These are phyloP conservation scores for Mortierella sp. DNA, from an alignment of 371 early-diverging fungal genomes.

Conservation along the genomic window DNA sequence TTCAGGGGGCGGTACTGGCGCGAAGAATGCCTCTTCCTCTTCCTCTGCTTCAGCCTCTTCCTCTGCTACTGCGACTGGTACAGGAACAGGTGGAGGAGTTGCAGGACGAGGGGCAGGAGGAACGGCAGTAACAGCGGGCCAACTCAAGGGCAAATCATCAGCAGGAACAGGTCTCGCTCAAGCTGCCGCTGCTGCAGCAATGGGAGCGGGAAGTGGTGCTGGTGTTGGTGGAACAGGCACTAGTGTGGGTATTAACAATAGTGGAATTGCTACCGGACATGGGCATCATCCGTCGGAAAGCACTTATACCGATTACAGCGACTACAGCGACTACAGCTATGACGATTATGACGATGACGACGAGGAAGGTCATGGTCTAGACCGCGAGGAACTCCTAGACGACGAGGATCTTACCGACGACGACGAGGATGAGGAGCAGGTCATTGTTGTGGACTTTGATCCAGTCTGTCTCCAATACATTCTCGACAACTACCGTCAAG, in stretches of 20 bases:
- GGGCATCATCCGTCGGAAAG: constrained; percentile 39
- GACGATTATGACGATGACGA: constrained; percentile 66
- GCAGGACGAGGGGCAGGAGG: constrained; percentile 55
- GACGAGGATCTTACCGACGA: constrained; percentile 50
- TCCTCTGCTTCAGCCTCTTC: constrained; percentile 1
- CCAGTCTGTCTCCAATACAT: constrained; percentile 76
- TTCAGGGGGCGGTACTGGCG: not conserved
- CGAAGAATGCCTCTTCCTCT: not conserved
- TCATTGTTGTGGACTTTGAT: constrained; percentile 75
- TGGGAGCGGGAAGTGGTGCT: not conserved
- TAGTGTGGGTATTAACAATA: not conserved
- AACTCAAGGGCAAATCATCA: constrained; percentile 11
- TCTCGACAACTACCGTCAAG: constrained; percentile 65
- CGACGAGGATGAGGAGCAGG: constrained; percentile 58
- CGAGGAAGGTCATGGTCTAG: constrained; percentile 17
- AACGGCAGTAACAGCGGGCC: constrained; percentile 8
- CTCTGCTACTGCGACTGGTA: constrained; percentile 23
- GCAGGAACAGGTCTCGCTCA: not conserved
- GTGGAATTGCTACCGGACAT: constrained; percentile 1
- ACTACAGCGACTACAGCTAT: constrained; percentile 63
- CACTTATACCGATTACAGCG: constrained; percentile 38
- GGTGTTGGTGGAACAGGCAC: not conserved
- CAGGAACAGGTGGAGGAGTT: constrained; percentile 32
- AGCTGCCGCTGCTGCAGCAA: not conserved
- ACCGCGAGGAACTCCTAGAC: constrained; percentile 17